These are phyloP conservation scores for Colletotrichum orchidophilum DNA, from an alignment of 2,329 filamentous ascomycete species.

Conservation along the genomic window DNA sequence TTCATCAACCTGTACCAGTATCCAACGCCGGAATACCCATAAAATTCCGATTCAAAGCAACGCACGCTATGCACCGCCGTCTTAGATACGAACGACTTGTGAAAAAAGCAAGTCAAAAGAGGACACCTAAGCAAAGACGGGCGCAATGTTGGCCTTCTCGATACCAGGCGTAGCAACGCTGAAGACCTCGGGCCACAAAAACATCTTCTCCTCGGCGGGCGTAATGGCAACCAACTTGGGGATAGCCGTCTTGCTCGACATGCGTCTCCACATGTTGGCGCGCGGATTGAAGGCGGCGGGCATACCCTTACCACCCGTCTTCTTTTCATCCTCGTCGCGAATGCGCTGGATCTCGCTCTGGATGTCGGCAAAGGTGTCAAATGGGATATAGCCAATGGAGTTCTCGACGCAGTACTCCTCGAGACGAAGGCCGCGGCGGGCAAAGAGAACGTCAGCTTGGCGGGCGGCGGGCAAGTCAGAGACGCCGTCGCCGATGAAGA, in stretches of 20 bases:
- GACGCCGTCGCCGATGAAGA: conserved; percentile 77
- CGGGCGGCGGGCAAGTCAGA: conserved; percentile 73
- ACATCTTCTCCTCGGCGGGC: conserved; percentile 69
- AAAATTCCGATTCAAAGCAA: not conserved
- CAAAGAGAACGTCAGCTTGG: conserved; percentile 74
- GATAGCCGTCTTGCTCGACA: conserved; percentile 66
- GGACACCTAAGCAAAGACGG: conserved; percentile 7
- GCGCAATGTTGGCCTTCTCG: conserved; percentile 34
- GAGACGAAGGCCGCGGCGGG: conserved; percentile 69
- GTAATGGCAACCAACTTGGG: conserved; percentile 42
- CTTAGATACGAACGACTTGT: not conserved
- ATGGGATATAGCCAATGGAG: conserved; percentile 67
- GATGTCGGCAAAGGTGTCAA: conserved; percentile 74
- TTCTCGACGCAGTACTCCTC: conserved; percentile 74
- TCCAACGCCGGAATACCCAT: not conserved
- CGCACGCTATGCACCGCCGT: conserved; percentile 28
- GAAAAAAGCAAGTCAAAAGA: not conserved
- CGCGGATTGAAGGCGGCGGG: conserved; percentile 72
- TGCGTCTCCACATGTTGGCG: conserved; percentile 73
- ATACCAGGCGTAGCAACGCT: conserved; percentile 48
- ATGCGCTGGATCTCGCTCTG: conserved; percentile 68
- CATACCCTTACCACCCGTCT: conserved; percentile 67
- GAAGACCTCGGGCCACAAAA: conserved; percentile 70
- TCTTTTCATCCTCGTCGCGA: conserved; percentile 65
- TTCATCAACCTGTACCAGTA: not conserved